phyloP scores from a whole-genome alignment of 2,329 filamentous ascomycete genomes.

The Exophiala sp. region DNA sequence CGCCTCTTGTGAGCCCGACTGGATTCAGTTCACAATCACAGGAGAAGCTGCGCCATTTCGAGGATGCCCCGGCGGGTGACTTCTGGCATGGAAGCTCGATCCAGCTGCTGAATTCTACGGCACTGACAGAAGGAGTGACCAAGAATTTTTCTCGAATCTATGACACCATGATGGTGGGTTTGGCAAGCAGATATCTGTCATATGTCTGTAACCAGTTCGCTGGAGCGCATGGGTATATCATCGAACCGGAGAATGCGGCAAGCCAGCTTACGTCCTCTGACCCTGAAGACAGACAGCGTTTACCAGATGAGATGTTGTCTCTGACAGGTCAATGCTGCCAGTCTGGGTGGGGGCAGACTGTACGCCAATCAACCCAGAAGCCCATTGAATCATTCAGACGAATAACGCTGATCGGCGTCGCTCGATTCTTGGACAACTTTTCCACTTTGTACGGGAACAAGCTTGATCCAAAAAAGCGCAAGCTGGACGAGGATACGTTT shows the following conservation, averaged over 20 bases:
- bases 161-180: conserved; percentile 2
- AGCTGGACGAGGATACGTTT: not conserved
- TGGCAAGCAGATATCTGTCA: conserved; percentile 5
- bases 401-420: conserved; percentile 8
- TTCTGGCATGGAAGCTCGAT: conserved; percentile 8
- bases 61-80: not conserved
- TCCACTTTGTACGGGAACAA: conserved; percentile 5
- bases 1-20: too few relatives aligned
- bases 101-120: conserved; percentile 1
- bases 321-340: not conserved
- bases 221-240: conserved; percentile 4
- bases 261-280: not conserved
- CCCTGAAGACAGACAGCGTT: not conserved
- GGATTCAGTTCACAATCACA: too few relatives aligned
- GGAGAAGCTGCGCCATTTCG: too few relatives aligned
- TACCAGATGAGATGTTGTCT: not conserved
- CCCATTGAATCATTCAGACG: not conserved
- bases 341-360: not conserved
- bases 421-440: conserved; percentile 10
- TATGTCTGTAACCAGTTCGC: conserved; percentile 3
- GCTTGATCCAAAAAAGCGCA: not conserved
- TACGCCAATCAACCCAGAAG: not conserved
- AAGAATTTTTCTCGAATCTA: conserved; percentile 2
- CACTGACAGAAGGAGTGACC: not conserved
- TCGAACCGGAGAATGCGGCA: not conserved